Evolutionary conservation across 768 basidiomycete species (phyloP).

Genomic region (Trametes maxima): DNA sequence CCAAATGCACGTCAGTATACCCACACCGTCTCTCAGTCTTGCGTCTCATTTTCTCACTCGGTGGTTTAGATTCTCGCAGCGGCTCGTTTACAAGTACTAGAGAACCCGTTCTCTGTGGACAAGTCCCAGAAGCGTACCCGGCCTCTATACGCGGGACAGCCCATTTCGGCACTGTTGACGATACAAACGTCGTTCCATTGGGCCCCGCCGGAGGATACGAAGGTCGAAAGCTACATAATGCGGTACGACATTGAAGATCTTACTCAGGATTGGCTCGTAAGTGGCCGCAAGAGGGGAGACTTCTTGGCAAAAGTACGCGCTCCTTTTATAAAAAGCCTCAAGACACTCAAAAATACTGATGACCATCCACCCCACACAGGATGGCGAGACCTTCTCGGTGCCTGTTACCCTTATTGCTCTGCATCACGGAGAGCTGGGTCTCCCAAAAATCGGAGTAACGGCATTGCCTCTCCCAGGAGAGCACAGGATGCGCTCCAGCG

Average conservation of each 20-base stretch:
- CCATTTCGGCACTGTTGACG: constrained; percentile 66
- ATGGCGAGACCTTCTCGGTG: constrained; percentile 58
- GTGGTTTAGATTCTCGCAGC: constrained; percentile 67
- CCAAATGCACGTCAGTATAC: constrained; percentile 62
- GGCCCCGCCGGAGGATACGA: constrained; percentile 51
- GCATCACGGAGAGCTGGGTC: constrained; percentile 75
- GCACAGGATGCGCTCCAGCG: constrained; percentile 57
- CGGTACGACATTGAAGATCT: constrained; percentile 84
- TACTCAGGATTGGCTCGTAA: constrained; percentile 85
- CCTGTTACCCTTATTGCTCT: constrained; percentile 84
- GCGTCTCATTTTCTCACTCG: neutral
- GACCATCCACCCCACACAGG: constrained; percentile 42
- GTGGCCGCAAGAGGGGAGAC: constrained; percentile 85
- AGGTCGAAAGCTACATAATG: constrained; percentile 51
- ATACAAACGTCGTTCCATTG: constrained; percentile 80
- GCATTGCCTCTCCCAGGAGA: constrained; percentile 57
- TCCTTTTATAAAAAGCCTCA: neutral
- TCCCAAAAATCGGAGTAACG: constrained; percentile 73
- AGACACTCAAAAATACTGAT: neutral
- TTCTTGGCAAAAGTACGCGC: constrained; percentile 68
- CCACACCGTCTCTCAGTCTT: neutral
- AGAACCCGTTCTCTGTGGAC: constrained; percentile 46
- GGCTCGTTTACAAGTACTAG: constrained; percentile 50
- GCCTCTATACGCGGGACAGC: constrained; percentile 83
- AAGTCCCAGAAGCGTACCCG: constrained; percentile 14